Percentiles rank a stretch among this genome's conserved stretches.
Conservation (phyloP, 768 basidiomycete genomes). For the Tricholomella constricta region DNA sequence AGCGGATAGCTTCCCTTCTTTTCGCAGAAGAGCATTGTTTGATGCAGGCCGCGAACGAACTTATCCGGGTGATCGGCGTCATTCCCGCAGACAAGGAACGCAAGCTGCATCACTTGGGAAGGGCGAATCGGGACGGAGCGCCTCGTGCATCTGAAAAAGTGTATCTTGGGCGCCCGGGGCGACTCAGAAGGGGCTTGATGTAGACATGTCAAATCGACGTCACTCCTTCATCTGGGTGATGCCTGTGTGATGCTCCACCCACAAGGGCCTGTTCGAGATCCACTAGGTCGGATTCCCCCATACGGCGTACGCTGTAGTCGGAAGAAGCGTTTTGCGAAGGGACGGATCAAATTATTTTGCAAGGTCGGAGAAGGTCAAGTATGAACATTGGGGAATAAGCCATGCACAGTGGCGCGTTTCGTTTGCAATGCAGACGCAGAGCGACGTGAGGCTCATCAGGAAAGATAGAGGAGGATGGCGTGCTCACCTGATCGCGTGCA, state of each 20-base stretch:
- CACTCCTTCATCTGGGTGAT: not conserved
- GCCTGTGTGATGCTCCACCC: not conserved
- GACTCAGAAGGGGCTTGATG: not conserved
- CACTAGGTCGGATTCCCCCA: not conserved
- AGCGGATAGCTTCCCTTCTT: not conserved
- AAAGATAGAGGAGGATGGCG: not conserved
- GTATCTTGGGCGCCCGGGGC: not conserved
- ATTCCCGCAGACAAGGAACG: not conserved
- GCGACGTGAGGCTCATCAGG: too few species aligned
- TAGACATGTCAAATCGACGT: not conserved
- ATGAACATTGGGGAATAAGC: not conserved
- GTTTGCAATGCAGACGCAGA: not conserved
- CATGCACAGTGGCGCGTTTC: conserved; percentile 1
- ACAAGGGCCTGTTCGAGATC: not conserved
- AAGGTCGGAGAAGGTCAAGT: not conserved
- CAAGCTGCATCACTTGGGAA: not conserved
- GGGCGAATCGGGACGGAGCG: not conserved
- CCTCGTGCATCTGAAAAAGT: not conserved
- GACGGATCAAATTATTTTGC: conserved; percentile 2
- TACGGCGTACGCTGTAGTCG: not conserved
- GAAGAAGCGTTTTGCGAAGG: not conserved
- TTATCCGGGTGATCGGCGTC: too few species aligned
- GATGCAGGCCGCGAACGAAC: too few species aligned
- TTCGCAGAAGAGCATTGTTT: not conserved
- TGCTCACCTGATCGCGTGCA: not conserved